phyloP scores from a whole-genome alignment of 306 rosid species.

The Canavalia gladiata region DNA sequence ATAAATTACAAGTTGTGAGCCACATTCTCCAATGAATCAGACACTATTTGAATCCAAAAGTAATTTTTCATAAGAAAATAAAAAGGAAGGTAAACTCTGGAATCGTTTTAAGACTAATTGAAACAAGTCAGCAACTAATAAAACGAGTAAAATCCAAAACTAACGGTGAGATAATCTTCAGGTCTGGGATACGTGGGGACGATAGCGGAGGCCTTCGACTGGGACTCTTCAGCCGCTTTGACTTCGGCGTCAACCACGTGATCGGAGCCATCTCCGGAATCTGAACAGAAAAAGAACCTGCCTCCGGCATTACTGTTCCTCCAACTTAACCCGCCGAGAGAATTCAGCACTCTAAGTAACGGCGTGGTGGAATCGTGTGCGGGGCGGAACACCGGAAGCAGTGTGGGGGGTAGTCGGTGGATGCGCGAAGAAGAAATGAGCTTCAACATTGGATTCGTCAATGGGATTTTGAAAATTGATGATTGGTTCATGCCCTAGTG shows the following conservation, averaged over 20 bases:
- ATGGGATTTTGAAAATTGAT: conserved; percentile 25
- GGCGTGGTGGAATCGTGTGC: conserved; percentile 59
- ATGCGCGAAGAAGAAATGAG: conserved; percentile 62
- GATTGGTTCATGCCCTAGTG: conserved; percentile 37
- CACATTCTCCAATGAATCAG: conserved; percentile 19
- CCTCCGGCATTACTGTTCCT: conserved; percentile 52
- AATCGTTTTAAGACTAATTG: background rate
- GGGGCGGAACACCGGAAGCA: conserved; percentile 56
- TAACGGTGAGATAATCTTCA: conserved; percentile 92
- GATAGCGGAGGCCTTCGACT: conserved; percentile 72
- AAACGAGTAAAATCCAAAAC: conserved; percentile 52
- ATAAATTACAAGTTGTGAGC: background rate
- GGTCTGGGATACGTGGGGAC: conserved; percentile 88
- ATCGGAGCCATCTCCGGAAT: conserved; percentile 71
- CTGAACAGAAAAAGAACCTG: conserved; percentile 83
- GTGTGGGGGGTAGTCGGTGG: conserved; percentile 56
- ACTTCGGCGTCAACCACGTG: conserved; percentile 62
- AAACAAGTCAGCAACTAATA: conserved; percentile 25
- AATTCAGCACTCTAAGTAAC: conserved; percentile 58
- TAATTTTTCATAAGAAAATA: background rate
- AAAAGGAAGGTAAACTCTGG: background rate
- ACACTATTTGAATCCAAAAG: background rate
- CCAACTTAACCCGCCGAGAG: conserved; percentile 55
- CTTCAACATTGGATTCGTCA: conserved; percentile 74
- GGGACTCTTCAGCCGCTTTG: conserved; percentile 65